Evolutionary conservation across 805 yeast species (phyloP).

Genomic region (Wickerhamomyces bovis): DNA sequence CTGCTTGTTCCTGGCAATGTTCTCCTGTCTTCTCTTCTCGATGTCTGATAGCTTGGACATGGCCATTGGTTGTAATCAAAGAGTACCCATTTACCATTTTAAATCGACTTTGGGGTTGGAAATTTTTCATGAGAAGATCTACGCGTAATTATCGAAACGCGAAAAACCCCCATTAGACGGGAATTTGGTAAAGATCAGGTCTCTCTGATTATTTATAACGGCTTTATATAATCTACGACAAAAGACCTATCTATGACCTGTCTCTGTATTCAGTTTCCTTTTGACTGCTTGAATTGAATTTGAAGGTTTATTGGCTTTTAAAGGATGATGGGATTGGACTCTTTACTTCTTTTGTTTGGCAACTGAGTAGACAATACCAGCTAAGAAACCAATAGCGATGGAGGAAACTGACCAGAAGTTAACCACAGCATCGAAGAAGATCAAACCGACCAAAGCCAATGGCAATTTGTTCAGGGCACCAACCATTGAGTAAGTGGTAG

Average conservation of each 20-base stretch:
- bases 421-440: constrained; percentile 92
- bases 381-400: constrained; percentile 86
- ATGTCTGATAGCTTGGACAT: constrained; percentile 44
- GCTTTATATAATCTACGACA: too few species aligned
- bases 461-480: constrained; percentile 98
- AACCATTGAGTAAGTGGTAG: constrained; percentile 98
- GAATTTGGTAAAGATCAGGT: too few species aligned
- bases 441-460: constrained; percentile 88
- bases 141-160: neutral
- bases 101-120: neutral
- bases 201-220: too few species aligned
- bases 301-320: neutral
- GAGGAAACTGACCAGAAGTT: constrained; percentile 90
- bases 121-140: neutral
- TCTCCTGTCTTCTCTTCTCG: constrained; percentile 66
- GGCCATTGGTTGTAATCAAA: too few species aligned
- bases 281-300: neutral
- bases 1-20: constrained; percentile 78
- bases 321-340: neutral
- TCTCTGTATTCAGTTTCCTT: neutral
- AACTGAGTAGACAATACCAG: constrained; percentile 93
- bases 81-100: too few species aligned
- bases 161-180: neutral
- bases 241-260: neutral
- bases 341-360: constrained; percentile 81